These are phyloP conservation scores for Plasmodium sp. DNA, from an alignment of 169 alveolate species.

Conservation along the genomic window DNA sequence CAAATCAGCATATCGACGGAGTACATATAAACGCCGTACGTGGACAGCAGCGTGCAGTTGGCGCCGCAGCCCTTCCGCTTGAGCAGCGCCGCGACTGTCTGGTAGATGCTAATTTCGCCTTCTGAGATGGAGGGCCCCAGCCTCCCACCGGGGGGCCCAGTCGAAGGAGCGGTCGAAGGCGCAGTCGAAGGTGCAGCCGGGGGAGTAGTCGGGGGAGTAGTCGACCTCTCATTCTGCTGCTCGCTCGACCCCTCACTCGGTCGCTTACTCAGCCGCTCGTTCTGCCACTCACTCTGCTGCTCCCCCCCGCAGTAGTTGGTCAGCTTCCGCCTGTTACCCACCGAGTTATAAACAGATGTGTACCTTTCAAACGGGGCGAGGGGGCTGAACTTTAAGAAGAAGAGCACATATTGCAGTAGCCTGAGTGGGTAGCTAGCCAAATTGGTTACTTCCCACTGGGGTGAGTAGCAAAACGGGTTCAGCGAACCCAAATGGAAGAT, in stretches of 20 bases:
- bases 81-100: not conserved
- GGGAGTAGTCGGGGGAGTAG: not conserved
- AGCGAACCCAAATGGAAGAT: not conserved
- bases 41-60: not conserved
- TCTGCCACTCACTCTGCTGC: not conserved
- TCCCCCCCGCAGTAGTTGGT: not conserved
- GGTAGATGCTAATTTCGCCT: slow-evolving; percentile 11
- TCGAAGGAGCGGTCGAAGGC: no score
- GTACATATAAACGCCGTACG: slow-evolving; percentile 16
- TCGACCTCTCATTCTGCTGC: no score
- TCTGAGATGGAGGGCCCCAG: slow-evolving; percentile 29
- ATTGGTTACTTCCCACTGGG: not conserved
- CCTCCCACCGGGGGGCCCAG: not conserved
- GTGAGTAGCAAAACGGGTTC: not conserved
- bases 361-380: slow-evolving; percentile 33
- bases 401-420: slow-evolving; percentile 2
- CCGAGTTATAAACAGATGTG: slow-evolving; percentile 27
- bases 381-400: slow-evolving; percentile 38
- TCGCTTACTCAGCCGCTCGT: no score
- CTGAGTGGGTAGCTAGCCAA: not conserved
- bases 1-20: slow-evolving; percentile 22
- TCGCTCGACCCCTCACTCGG: no score
- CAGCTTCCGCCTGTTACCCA: slow-evolving; percentile 1
- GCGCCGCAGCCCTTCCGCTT: slow-evolving; percentile 4
- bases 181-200: not conserved